Base-by-base conservation (phyloP, 257 asterid species). In the Verbena officinalis region DNA sequence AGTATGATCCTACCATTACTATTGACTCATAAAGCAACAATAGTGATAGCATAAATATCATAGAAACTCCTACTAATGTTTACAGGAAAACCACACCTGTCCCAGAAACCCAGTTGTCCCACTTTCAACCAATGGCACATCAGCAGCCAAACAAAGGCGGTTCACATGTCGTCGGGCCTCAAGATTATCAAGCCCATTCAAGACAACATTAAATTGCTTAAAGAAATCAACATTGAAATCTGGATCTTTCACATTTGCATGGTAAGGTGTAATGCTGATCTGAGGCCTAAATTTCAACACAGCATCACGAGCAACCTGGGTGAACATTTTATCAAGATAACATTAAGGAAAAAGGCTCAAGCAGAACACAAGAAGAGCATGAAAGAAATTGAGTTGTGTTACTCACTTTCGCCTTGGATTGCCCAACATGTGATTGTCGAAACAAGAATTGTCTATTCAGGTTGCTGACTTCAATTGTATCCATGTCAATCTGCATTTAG, bases 81-180 rank as follows among this genome's bases (percentile, higher is more conserved):
- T 60, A 65, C 62, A 59, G 48, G 67, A 65, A 81, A 70, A 63
- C 56, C 55, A 58, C 56, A 94, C 99, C 98, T 94, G 99, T 59
- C 99, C 99, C 57, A 94, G 89, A 80, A 90, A 94, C 17, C 99
- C 99, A 71, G 99, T 90, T 23, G 99, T 94, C 64, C 99, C 99
- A 71, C 99, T 94, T 80, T 94, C 99, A 45, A 94, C 84, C 84
- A 94, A 78, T 2, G 98, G 98, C 62, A 86, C 96, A 45, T 72
- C 95, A 71, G 99, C 89, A 48, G 99, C 96, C 85, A 94, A 78
- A 84, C 96, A 86, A 66, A 94, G 96, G 70, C 99, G 99, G 73
- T 94, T 94, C 72, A 94, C 99, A 70, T 94, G 99, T 51, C 98
- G 87, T 67, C 99, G 81, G 68, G 99, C 99, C 80, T 94, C 98